Evolutionary conservation across 768 basidiomycete genomes (phyloP).

Genomic region (Mycena leptocephala): DNA sequence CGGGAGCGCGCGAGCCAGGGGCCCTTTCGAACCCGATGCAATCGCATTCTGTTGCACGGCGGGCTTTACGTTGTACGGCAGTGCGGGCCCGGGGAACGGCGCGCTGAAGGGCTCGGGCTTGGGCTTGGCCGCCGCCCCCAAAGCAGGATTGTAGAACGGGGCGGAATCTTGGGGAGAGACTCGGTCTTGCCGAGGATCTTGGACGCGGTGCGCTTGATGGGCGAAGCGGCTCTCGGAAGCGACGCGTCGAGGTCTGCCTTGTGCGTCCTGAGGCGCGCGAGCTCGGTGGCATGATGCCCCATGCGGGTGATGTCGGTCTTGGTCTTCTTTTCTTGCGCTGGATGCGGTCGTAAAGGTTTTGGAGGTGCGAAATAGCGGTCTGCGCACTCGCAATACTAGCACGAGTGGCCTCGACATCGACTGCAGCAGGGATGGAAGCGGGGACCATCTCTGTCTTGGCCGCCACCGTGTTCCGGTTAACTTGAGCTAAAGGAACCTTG

Average conservation of each 20-base stretch:
- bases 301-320: conserved; percentile 42
- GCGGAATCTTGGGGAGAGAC: conserved; percentile 10
- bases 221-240: conserved; percentile 37
- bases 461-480: conserved; percentile 36
- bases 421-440: not conserved
- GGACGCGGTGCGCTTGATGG: conserved; percentile 30
- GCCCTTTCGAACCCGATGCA: conserved; percentile 41
- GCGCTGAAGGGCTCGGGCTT: conserved; percentile 2
- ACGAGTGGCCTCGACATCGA: conserved; percentile 28
- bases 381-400: conserved; percentile 28
- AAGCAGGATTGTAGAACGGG: conserved; percentile 28
- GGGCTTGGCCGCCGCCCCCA: not conserved
- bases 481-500: conserved; percentile 44
- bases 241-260: conserved; percentile 37
- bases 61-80: not conserved
- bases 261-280: conserved; percentile 23
- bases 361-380: conserved; percentile 5
- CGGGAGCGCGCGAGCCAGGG: conserved; percentile 22
- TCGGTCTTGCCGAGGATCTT: conserved; percentile 24
- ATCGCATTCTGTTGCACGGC: conserved; percentile 17
- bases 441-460: conserved; percentile 4
- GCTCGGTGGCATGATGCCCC: conserved; percentile 16
- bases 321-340: conserved; percentile 34
- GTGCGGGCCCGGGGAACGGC: not conserved
- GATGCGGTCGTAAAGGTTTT: conserved; percentile 24